These are phyloP conservation scores for Phyllosticta citriasiana DNA, from an alignment of 2,329 filamentous ascomycete genomes.

Conservation along the genomic window DNA sequence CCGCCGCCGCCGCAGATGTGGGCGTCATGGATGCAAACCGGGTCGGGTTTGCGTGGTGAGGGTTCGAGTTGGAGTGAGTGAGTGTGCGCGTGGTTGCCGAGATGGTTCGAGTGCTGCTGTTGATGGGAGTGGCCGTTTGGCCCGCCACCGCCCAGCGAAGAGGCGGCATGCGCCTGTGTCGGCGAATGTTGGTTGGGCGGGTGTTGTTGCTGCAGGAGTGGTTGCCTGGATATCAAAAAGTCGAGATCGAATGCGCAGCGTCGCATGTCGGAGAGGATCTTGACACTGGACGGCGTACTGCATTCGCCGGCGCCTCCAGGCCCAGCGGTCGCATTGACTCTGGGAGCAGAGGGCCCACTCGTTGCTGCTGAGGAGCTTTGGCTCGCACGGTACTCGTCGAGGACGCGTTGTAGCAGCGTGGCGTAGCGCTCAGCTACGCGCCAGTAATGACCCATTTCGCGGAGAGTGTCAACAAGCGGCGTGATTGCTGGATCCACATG, in stretches of 20 bases:
- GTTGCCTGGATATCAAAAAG: slow-evolving; percentile 77
- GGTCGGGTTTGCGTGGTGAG: slow-evolving; percentile 20
- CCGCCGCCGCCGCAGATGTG: background rate
- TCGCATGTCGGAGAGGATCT: slow-evolving; percentile 84
- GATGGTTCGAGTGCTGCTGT: background rate
- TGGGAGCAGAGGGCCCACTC: slow-evolving; percentile 43
- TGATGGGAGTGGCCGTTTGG: background rate
- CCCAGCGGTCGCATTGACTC: slow-evolving; percentile 27
- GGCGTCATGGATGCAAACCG: slow-evolving; percentile 9
- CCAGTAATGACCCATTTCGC: slow-evolving; percentile 75
- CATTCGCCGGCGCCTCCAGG: background rate
- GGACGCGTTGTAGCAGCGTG: slow-evolving; percentile 66
- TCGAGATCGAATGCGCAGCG: slow-evolving; percentile 84
- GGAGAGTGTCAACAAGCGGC: slow-evolving; percentile 72
- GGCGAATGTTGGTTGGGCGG: background rate
- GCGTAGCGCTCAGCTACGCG: slow-evolving; percentile 77
- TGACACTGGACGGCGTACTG: slow-evolving; percentile 69
- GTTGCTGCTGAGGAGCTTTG: slow-evolving; percentile 34
- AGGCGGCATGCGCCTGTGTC: background rate
- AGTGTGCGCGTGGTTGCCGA: background rate
- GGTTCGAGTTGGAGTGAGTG: background rate
- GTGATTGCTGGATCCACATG: slow-evolving; percentile 70
- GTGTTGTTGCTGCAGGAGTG: slow-evolving; percentile 24
- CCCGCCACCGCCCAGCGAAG: background rate
- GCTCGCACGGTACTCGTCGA: slow-evolving; percentile 76